Conservation (phyloP, 1,284 basidiomycete genomes). For the Lentinula novae-zelandiae region DNA sequence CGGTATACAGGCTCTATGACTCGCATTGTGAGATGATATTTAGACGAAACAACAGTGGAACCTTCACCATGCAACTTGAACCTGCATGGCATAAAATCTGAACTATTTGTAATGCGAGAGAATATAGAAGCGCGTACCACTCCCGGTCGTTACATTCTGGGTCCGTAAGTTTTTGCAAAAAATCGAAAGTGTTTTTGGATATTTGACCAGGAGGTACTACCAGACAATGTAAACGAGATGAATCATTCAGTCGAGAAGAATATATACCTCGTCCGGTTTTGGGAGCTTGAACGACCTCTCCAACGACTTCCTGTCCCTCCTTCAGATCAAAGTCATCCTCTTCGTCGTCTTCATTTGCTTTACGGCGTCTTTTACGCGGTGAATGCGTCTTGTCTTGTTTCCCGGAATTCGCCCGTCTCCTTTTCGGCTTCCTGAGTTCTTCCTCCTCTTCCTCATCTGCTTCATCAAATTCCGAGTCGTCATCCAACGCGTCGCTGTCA, state of each 20-base stretch:
- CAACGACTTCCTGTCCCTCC: conserved; percentile 70
- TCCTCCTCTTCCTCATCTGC: conserved; percentile 27
- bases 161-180: conserved; percentile 67
- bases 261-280: conserved; percentile 72
- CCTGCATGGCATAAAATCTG: conserved; percentile 28
- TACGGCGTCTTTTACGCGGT: conserved; percentile 20
- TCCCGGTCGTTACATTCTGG: conserved; percentile 83
- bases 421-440: conserved; percentile 24
- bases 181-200: conserved; percentile 81
- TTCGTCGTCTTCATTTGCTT: conserved; percentile 25
- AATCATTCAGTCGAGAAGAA: neutral
- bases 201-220: conserved; percentile 82
- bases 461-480: conserved; percentile 29
- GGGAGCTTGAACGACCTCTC: conserved; percentile 69
- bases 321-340: conserved; percentile 45
- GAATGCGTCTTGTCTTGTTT: conserved; percentile 29
- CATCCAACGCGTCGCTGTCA: conserved; percentile 51
- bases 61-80: conserved; percentile 68
- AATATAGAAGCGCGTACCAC: conserved; percentile 50
- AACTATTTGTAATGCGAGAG: neutral
- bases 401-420: conserved; percentile 27
- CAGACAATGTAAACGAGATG: neutral
- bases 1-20: conserved; percentile 75
- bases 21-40: neutral
- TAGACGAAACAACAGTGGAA: neutral